Percentiles rank a stretch among this genome's conserved stretches.
These are phyloP conservation scores for Botrytis pseudocinerea DNA, from an alignment of 2,329 filamentous ascomycete species.

Conservation along the genomic window DNA sequence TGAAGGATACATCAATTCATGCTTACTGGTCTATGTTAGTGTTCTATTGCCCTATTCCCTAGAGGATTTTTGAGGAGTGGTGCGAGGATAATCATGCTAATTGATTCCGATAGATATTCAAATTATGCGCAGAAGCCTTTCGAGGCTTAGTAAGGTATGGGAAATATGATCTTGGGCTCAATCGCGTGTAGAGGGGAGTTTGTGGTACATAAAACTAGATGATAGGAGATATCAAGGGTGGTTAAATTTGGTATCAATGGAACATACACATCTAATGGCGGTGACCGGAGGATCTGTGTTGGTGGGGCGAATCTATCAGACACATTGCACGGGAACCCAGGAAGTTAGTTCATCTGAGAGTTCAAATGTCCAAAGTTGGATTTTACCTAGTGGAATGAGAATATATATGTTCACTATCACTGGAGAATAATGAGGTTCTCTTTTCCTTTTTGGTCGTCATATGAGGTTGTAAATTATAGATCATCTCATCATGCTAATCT, in stretches of 20 bases:
- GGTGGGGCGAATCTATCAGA: no score
- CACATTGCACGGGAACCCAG: no score
- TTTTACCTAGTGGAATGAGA: neutral
- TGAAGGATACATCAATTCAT: slow-evolving; percentile 44
- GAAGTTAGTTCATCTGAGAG: neutral
- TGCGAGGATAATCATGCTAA: neutral
- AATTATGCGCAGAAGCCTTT: slow-evolving; percentile 7
- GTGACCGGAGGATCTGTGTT: no score
- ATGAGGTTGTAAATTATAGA: neutral
- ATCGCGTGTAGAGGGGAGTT: neutral
- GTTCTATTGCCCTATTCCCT: slow-evolving; percentile 32
- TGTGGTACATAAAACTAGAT: neutral
- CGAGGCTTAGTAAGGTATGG: neutral
- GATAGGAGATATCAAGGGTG: neutral
- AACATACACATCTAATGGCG: neutral
- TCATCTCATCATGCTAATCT: neutral
- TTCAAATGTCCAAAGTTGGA: neutral
- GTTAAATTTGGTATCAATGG: neutral
- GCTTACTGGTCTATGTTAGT: slow-evolving; percentile 57
- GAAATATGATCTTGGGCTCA: neutral
- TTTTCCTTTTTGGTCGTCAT: neutral
- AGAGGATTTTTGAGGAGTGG: neutral
- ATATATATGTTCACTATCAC: neutral
- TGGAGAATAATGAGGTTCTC: neutral
- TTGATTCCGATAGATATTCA: neutral